These are phyloP conservation scores for Saturnispora mendoncae DNA, from an alignment of 805 yeast species.

Conservation along the genomic window DNA sequence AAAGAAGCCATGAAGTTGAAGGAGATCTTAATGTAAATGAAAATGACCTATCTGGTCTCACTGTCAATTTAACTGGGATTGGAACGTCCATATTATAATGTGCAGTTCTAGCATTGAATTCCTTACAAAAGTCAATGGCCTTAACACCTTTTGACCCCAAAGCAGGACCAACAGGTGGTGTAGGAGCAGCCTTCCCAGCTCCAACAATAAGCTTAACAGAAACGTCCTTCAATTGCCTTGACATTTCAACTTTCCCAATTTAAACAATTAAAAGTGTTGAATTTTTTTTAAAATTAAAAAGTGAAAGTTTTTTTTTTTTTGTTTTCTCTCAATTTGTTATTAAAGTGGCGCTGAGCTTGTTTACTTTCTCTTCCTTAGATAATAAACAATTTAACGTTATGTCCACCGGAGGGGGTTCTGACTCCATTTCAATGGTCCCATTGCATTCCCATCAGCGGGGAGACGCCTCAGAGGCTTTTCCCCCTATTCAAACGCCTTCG, in stretches of 20 bases:
- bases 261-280: neutral
- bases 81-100: conserved; percentile 80
- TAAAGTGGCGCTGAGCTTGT: too few species aligned
- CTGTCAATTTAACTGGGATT: conserved; percentile 74
- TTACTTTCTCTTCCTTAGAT: too few species aligned
- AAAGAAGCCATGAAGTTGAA: conserved; percentile 76
- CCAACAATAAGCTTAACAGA: conserved; percentile 86
- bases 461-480: too few species aligned
- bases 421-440: too few species aligned
- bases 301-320: too few species aligned
- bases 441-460: too few species aligned
- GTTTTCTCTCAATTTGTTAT: too few species aligned
- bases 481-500: too few species aligned
- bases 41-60: conserved; percentile 89
- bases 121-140: conserved; percentile 97
- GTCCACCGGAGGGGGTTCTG: too few species aligned
- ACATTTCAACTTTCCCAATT: conserved; percentile 5
- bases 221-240: conserved; percentile 41
- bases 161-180: conserved; percentile 99
- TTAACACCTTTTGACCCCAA: conserved; percentile 97
- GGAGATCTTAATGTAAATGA: conserved; percentile 84
- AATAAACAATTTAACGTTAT: too few species aligned
- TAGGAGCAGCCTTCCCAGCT: conserved; percentile 97
- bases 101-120: conserved; percentile 95
- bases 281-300: neutral